Percentiles rank a stretch among this genome's conserved stretches.
phyloP scores from a whole-genome alignment of 2,329 filamentous ascomycete genomes.

The Talaromyces sp. region DNA sequence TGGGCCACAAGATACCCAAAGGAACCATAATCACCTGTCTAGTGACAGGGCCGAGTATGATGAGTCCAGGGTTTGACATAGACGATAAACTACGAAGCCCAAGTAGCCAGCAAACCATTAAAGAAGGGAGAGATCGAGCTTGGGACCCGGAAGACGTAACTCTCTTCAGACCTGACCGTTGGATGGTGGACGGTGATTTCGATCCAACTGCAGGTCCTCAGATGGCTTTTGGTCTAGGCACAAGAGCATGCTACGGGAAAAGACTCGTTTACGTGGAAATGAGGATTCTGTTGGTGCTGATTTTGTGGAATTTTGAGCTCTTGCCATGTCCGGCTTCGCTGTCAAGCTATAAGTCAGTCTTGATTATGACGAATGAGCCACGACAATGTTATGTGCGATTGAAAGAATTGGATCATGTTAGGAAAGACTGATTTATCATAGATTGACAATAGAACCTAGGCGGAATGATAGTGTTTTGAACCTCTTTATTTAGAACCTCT shows the following conservation, averaged over 20 bases:
- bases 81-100: background rate
- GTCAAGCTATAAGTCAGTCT: constrained; percentile 2
- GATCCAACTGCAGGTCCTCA: background rate
- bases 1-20: background rate
- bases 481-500: no score
- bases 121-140: background rate
- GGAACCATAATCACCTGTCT: background rate
- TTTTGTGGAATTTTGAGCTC: constrained; percentile 3
- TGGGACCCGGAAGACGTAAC: background rate
- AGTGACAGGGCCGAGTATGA: background rate
- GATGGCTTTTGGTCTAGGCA: background rate
- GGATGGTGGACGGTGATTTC: background rate
- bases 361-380: constrained; percentile 6
- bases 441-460: background rate
- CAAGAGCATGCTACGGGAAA: background rate
- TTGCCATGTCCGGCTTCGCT: constrained; percentile 1
- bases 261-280: constrained; percentile 3
- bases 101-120: background rate
- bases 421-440: background rate
- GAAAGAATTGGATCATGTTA: background rate
- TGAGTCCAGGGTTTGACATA: background rate
- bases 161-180: background rate
- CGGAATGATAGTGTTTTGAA: background rate
- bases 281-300: background rate
- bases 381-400: background rate